Percentiles rank a stretch among this genome's conserved stretches.
These are phyloP conservation scores for Scenedesmus sp. DNA, from an alignment of 163 green algal genomes.

Conservation along the genomic window DNA sequence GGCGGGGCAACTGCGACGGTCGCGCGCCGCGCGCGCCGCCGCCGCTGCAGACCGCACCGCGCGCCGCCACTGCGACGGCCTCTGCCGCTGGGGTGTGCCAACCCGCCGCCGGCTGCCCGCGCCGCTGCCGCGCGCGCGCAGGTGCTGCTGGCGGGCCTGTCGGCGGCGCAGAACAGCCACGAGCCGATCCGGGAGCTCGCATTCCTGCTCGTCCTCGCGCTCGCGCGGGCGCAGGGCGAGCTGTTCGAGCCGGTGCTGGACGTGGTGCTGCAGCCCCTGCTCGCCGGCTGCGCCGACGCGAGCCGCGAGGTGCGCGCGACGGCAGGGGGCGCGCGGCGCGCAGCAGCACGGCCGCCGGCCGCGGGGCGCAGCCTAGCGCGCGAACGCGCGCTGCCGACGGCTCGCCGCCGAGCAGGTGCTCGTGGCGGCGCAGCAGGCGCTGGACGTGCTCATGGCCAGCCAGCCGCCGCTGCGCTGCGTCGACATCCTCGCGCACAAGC, in stretches of 20 bases:
- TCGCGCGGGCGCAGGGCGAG: slow-evolving; percentile 27
- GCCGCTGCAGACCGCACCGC: too few species aligned
- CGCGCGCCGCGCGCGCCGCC: too few species aligned
- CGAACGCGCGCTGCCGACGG: too few species aligned
- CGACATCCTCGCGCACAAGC: slow-evolving; percentile 45
- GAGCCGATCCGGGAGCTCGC: slow-evolving; percentile 38
- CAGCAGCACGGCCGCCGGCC: too few species aligned
- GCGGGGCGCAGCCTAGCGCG: too few species aligned
- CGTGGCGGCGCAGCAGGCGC: slow-evolving; percentile 53
- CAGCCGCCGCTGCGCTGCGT: slow-evolving; percentile 46
- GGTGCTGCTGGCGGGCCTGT: slow-evolving; percentile 42
- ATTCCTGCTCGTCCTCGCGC: slow-evolving; percentile 35
- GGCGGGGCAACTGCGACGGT: too few species aligned
- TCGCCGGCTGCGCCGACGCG: slow-evolving; percentile 38
- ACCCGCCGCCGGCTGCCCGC: background rate
- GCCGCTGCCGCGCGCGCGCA: background rate
- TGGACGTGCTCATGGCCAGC: slow-evolving; percentile 47
- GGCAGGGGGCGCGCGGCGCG: too few species aligned
- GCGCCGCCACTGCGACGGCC: too few species aligned
- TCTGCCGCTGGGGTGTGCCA: too few species aligned
- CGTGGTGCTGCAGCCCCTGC: slow-evolving; percentile 44
- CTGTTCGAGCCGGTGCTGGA: slow-evolving; percentile 45
- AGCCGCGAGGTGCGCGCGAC: slow-evolving; percentile 29
- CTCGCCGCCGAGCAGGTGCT: too few species aligned
- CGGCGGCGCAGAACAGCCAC: slow-evolving; percentile 23